Evolutionary conservation across 2,329 filamentous ascomycete genomes (phyloP), one percentile per base, ranked within the genome.

Genomic region (Trichoderma lentiforme): DNA sequence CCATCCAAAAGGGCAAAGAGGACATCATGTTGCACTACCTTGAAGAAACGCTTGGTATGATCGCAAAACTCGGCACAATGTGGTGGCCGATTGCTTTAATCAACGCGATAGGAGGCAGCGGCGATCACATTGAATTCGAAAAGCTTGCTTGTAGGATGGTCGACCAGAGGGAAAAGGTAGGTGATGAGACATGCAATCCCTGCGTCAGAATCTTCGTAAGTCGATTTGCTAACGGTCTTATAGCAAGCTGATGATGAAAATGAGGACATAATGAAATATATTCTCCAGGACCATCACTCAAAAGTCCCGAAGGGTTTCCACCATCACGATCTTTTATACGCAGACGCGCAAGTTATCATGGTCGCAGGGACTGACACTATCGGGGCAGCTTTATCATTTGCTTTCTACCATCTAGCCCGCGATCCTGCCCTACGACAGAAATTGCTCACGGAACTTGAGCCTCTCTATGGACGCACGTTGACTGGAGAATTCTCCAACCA

Each of bases 211-310:
- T 24, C n/a, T 51, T 4, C 21, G 4, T 36, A 8, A 9, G 4
- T 3, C 3, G 7, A 26, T 18, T 18, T 43, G 24, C 47, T 66
- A 1, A 66, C 21, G 4, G 2, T 12, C 1, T 11, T n/a, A 39
- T n/a, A 69, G 58, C 7, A 67, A 60, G 36, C 32, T 8, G 32
- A 73, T n/a, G 75, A 76, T 15, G 69, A 73, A 5, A 72, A 75
- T 70, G 75, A 74, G 14, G 77, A 76, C 14, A 77, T 78, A 15
- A 32, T 78, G 57, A 74, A 75, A n/a, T 75, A 76, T 60, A 75
- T 78, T 14, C 62, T 78, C 1, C 67, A 73, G 3, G 77, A 78
- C 61, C 57, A 73, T n/a, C 69, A 65, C 6, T 67, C 76, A 6
- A 73, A 77, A 32, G 74, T 75, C n/a, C 76, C 76, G 0, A 73